Conservation (phyloP, 371 early-diverging fungal genomes). For the Mortierella sp. region DNA sequence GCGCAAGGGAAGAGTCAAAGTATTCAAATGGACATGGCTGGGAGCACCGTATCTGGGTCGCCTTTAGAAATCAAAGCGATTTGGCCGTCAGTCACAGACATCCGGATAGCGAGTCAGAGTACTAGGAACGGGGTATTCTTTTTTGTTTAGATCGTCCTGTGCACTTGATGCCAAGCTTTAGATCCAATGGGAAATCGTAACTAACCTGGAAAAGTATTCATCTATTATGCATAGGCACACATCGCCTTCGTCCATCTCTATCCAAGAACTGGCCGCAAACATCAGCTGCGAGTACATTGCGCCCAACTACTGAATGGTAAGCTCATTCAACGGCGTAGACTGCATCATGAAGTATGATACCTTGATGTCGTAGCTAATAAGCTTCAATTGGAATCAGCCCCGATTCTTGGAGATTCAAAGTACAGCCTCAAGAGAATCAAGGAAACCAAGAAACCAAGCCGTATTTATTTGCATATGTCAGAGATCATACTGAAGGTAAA, state of each 20-base stretch:
- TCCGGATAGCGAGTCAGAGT: slow-evolving; percentile 14
- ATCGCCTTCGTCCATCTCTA: slow-evolving; percentile 22
- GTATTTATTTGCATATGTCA: slow-evolving; percentile 35
- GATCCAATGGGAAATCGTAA: too few relatives aligned
- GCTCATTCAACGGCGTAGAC: not conserved
- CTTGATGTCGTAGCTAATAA: too few relatives aligned
- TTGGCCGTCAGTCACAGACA: slow-evolving; percentile 27
- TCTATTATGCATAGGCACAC: slow-evolving; percentile 6
- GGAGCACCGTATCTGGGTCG: too few relatives aligned
- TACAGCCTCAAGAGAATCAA: not conserved
- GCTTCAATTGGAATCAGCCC: too few relatives aligned
- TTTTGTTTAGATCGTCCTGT: too few relatives aligned
- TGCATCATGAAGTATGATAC: not conserved
- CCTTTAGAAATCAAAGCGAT: not conserved
- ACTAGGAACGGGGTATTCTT: slow-evolving; percentile 16
- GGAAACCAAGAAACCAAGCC: not conserved
- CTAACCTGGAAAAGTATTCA: too few relatives aligned
- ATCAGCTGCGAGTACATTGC: slow-evolving; percentile 48
- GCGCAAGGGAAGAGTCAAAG: slow-evolving; percentile 9
- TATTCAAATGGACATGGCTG: slow-evolving; percentile 1
- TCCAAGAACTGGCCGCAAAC: slow-evolving; percentile 47
- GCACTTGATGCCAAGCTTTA: too few relatives aligned
- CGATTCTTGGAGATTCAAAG: slow-evolving; percentile 41
- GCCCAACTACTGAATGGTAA: slow-evolving; percentile 39
- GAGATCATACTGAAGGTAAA: slow-evolving; percentile 30